phyloP scores from a whole-genome alignment of 2,329 filamentous ascomycete species.

The Fusarium redolens region DNA sequence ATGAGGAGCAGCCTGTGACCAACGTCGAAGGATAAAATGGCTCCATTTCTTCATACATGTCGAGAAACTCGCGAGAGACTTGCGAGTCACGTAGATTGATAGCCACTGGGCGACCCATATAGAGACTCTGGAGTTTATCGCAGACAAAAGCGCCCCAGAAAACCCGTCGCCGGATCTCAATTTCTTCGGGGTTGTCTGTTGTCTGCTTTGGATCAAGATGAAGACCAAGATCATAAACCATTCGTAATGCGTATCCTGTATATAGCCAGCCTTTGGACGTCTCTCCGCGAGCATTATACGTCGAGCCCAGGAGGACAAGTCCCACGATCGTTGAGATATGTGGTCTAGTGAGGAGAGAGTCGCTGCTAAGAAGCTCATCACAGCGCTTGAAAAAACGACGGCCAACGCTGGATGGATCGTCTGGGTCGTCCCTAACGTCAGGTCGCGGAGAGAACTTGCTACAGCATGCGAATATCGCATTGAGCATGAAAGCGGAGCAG shows the following conservation, averaged over 20 bases:
- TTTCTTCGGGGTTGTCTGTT: background rate
- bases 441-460: constrained; percentile 10
- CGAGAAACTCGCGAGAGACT: constrained; percentile 4
- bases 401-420: background rate
- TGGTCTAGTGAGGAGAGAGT: background rate
- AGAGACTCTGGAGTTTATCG: constrained; percentile 43
- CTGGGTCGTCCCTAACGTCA: background rate
- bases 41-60: constrained; percentile 17
- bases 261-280: constrained; percentile 19
- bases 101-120: constrained; percentile 10
- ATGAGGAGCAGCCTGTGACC: rapidly evolving
- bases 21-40: background rate
- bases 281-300: constrained; percentile 12
- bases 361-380: constrained; percentile 1
- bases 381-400: constrained; percentile 3
- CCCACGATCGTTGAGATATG: constrained; percentile 10
- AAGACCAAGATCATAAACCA: constrained; percentile 12
- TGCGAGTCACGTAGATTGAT: constrained; percentile 3
- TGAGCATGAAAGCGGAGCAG: constrained; percentile 13
- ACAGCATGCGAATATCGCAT: constrained; percentile 13
- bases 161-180: constrained; percentile 3
- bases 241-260: background rate
- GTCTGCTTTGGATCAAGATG: constrained; percentile 3
- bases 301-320: constrained; percentile 7
- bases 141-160: constrained; percentile 54